phyloP scores from a whole-genome alignment of 495 filamentous ascomycete species.

The Zalerion maritima region DNA sequence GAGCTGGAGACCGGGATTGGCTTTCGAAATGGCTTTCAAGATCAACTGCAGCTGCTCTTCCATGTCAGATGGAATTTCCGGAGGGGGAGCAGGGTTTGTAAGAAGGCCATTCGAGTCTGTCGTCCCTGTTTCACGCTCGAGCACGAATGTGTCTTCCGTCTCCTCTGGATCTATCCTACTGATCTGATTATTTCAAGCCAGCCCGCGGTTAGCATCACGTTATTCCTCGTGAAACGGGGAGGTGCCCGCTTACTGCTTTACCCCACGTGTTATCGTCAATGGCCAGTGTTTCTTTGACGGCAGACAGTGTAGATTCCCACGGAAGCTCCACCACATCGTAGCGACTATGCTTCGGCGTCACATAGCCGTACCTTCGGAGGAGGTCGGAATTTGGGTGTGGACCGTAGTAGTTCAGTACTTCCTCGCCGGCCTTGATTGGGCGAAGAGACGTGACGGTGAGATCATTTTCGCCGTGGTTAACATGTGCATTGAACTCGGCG shows the following conservation, averaged over 20 bases:
- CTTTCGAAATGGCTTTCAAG: slow-evolving; percentile 28
- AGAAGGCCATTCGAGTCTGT: slow-evolving; percentile 21
- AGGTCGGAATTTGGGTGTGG: slow-evolving; percentile 69
- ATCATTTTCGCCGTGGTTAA: slow-evolving; percentile 51
- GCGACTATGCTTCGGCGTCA: slow-evolving; percentile 56
- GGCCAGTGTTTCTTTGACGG: slow-evolving; percentile 25
- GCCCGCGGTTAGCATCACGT: slow-evolving; percentile 12
- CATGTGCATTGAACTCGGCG: slow-evolving; percentile 63
- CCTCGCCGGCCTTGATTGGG: slow-evolving; percentile 51
- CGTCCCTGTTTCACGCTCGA: slow-evolving; percentile 27
- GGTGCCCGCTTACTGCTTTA: slow-evolving; percentile 24
- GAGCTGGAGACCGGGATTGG: slow-evolving; percentile 19
- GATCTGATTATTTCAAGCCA: too few relatives aligned
- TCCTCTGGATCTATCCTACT: slow-evolving; percentile 20
- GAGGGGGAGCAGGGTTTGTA: slow-evolving; percentile 14
- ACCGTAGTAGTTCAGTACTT: slow-evolving; percentile 87
- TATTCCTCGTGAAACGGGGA: slow-evolving; percentile 11
- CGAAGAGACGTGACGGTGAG: slow-evolving; percentile 55
- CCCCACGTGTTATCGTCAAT: slow-evolving; percentile 27
- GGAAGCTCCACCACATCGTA: slow-evolving; percentile 77
- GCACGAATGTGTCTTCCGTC: slow-evolving; percentile 27
- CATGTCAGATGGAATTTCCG: slow-evolving; percentile 22
- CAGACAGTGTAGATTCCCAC: slow-evolving; percentile 33
- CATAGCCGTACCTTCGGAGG: slow-evolving; percentile 78
- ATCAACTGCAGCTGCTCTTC: slow-evolving; percentile 21